Conservation (phyloP, 768 basidiomycete species). For the Cystofilobasidium bisporidii region DNA sequence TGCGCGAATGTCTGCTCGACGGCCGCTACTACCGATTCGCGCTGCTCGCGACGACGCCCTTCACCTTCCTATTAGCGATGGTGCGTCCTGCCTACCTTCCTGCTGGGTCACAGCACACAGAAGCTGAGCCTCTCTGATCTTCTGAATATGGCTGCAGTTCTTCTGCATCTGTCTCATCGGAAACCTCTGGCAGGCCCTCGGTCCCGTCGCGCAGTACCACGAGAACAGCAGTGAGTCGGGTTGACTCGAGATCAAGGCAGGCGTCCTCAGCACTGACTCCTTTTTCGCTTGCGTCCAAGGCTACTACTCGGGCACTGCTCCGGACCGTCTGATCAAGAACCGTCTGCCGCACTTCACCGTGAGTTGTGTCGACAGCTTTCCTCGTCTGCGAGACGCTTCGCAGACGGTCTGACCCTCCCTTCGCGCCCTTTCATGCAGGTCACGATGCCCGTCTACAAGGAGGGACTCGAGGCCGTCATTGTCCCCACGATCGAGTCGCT, state of each 20-base stretch:
- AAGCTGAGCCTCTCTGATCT: neutral
- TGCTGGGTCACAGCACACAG: neutral
- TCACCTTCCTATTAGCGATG: conserved; percentile 61
- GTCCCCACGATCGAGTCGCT: conserved; percentile 45
- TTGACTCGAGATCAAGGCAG: too few relatives aligned
- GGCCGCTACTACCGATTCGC: conserved; percentile 54
- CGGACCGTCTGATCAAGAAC: conserved; percentile 10
- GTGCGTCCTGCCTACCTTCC: conserved; percentile 25
- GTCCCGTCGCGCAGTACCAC: conserved; percentile 38
- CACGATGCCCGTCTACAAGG: conserved; percentile 34
- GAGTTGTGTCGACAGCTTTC: neutral
- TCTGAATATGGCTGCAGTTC: conserved; percentile 35
- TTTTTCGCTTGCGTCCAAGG: too few relatives aligned
- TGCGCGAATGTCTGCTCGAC: conserved; percentile 63
- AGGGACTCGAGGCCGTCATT: conserved; percentile 33
- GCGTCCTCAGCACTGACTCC: too few relatives aligned
- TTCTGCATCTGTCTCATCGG: conserved; percentile 37
- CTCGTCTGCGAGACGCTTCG: neutral
- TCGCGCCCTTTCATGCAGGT: neutral
- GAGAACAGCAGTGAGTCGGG: conserved; percentile 34
- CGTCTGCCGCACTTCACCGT: conserved; percentile 28
- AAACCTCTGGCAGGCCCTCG: conserved; percentile 39
- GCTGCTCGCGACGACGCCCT: conserved; percentile 56
- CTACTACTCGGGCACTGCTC: conserved; percentile 33
- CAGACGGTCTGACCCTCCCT: neutral